These are phyloP conservation scores for Fusarium sp. DNA, from an alignment of 2,329 filamentous ascomycete genomes.

Conservation along the genomic window DNA sequence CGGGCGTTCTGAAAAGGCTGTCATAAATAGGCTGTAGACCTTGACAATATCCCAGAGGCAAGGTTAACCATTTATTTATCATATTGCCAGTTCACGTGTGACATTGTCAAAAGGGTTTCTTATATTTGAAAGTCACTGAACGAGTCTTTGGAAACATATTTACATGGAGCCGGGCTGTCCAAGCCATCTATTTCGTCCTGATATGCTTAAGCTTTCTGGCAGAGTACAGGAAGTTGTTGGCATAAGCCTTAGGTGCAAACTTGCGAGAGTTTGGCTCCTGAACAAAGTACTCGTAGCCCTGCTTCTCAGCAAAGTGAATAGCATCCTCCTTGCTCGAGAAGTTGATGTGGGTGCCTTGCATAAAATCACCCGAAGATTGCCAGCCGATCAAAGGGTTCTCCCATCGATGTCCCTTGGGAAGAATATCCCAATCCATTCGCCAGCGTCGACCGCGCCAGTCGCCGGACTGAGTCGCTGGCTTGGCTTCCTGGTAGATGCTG, in stretches of 20 bases:
- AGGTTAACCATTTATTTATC: neutral
- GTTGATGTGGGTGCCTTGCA: slow-evolving; percentile 92
- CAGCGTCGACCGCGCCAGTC: slow-evolving; percentile 85
- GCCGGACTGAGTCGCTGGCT: slow-evolving; percentile 96
- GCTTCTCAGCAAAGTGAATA: slow-evolving; percentile 95
- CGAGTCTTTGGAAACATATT: slow-evolving; percentile 40
- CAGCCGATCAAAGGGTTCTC: slow-evolving; percentile 99
- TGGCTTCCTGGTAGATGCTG: slow-evolving; percentile 91
- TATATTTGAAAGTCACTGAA: slow-evolving; percentile 6
- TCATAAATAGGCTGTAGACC: neutral
- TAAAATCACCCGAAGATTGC: slow-evolving; percentile 93
- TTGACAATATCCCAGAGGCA: neutral
- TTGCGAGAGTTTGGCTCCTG: slow-evolving; percentile 93
- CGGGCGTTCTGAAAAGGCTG: slow-evolving; percentile 21
- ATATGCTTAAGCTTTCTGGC: slow-evolving; percentile 88
- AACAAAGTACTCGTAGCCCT: slow-evolving; percentile 98
- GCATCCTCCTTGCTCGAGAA: slow-evolving; percentile 96
- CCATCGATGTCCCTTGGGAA: slow-evolving; percentile 94
- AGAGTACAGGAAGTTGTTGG: slow-evolving; percentile 93
- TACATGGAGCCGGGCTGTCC: slow-evolving; percentile 36
- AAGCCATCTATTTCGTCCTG: slow-evolving; percentile 73
- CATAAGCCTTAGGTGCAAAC: slow-evolving; percentile 89
- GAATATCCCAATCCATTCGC: slow-evolving; percentile 98
- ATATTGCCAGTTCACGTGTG: neutral
- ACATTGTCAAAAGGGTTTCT: neutral